A percentile compares a stretch with the other conserved stretches of the same genome.
Conservation (phyloP, 2,329 filamentous ascomycete genomes). For the Fusarium camptoceras region DNA sequence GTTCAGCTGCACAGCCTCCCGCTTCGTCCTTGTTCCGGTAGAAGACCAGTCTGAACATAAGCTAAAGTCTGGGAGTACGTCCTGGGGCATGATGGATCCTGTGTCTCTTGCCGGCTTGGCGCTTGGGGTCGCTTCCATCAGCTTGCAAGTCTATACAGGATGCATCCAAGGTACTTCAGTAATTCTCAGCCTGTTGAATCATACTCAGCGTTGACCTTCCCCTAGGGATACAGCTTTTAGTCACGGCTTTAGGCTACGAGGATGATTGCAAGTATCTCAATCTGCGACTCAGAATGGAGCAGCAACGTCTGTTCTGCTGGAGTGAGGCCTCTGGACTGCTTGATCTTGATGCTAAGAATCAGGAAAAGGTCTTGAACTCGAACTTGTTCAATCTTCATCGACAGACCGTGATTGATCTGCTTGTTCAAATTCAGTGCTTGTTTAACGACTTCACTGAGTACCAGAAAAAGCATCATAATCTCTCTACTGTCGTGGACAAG, state of each 20-base stretch:
- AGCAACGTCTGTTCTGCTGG: slow-evolving; percentile 63
- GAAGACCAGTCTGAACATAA: slow-evolving; percentile 6
- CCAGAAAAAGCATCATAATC: slow-evolving; percentile 54
- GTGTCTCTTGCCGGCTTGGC: slow-evolving; percentile 57
- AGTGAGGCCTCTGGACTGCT: slow-evolving; percentile 62
- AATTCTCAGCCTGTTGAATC: not conserved
- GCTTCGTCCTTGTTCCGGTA: not conserved
- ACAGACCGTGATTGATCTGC: slow-evolving; percentile 61
- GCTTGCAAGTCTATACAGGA: slow-evolving; percentile 59
- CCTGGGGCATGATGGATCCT: slow-evolving; percentile 54
- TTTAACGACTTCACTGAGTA: slow-evolving; percentile 60
- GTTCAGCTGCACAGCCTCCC: slow-evolving; percentile 16
- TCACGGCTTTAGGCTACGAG: slow-evolving; percentile 61
- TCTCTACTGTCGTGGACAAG: slow-evolving; percentile 51
- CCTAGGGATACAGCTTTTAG: slow-evolving; percentile 59
- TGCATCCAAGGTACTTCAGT: slow-evolving; percentile 57
- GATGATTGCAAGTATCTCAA: slow-evolving; percentile 62
- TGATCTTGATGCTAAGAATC: slow-evolving; percentile 56
- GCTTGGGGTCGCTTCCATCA: slow-evolving; percentile 59
- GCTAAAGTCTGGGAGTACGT: not conserved
- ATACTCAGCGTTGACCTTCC: not conserved
- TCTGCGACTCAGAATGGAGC: slow-evolving; percentile 61
- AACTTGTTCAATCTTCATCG: slow-evolving; percentile 62
- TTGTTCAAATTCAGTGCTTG: slow-evolving; percentile 60
- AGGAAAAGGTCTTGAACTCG: slow-evolving; percentile 57